These are phyloP conservation scores for Haematococcus lacustris DNA, from an alignment of 139 green algal genomes.

Conservation along the genomic window DNA sequence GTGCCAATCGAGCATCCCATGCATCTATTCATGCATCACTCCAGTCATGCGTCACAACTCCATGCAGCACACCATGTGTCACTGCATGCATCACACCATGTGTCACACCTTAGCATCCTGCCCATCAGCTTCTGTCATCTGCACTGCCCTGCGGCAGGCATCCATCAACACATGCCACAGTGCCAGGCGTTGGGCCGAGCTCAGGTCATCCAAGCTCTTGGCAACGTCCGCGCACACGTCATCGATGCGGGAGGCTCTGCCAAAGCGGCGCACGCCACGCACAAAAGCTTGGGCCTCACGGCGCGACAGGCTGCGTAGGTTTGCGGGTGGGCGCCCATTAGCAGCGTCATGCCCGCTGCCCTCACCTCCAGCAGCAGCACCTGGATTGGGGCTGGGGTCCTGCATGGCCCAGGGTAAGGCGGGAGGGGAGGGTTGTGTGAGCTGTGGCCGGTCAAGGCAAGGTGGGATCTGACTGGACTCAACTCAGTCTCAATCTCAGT, in stretches of 20 bases:
- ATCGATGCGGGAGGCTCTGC: conserved; percentile 26
- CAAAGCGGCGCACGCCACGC: conserved; percentile 48
- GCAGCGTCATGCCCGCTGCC: background rate
- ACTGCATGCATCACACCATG: background rate
- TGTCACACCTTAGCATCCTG: conserved; percentile 36
- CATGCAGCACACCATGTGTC: background rate
- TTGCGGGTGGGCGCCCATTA: background rate
- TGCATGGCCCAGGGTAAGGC: background rate
- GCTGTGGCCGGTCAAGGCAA: background rate
- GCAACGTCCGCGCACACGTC: conserved; percentile 36
- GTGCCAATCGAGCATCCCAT: background rate
- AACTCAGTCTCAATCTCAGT: background rate
- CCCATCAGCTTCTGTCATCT: conserved; percentile 17
- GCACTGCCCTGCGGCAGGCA: conserved; percentile 39
- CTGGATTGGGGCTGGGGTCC: background rate
- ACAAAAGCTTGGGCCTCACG: conserved; percentile 64
- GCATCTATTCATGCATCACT: background rate
- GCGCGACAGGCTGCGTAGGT: conserved; percentile 27
- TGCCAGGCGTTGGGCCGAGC: conserved; percentile 11
- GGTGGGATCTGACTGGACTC: background rate
- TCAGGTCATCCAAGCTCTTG: conserved; percentile 27
- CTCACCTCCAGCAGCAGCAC: background rate
- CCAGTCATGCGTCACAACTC: background rate
- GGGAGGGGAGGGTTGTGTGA: background rate
- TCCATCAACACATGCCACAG: conserved; percentile 45